Evolutionary conservation across 352 stramenopile genomes (phyloP), one percentile per base, ranked within the genome.

Genomic region (Phytophthora quininea): DNA sequence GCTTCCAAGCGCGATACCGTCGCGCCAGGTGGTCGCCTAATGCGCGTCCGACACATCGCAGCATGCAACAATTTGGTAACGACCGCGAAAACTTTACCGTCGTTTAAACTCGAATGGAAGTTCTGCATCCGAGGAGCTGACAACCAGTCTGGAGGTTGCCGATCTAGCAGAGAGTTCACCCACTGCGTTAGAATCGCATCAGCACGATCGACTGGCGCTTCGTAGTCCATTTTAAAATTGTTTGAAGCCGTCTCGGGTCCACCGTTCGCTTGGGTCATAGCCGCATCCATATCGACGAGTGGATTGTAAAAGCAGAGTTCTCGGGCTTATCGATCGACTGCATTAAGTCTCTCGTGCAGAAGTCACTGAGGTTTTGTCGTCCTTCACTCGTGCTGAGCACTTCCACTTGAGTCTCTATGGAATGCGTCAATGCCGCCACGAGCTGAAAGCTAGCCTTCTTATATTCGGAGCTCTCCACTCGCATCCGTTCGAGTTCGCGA

Each of bases 151-250:
- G 59, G 35, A 2, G 74, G 65, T 48, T 86, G 74, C 57, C 65
- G 64, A 12, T 78, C 74, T 29, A 91, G 43, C 12, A 93, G 55
- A 29, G 66, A 72, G 58, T 93, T 93, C 45, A 82, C 84, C 86
- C 86, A 93, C 62, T 93, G 84, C 33, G 86, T 85, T 9, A 93
- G 43, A 60, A 93, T 90, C 33, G 73, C 78, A 53, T 93, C 86
- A 0, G 86, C 84, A 14, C 86, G 83, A 61, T 91, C 84, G 12
- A 81, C 65, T 2, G 85, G 70, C 29, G 84, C 79, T 4, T 90
- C 80, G 46, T 81, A 86, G 0, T 71, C 62, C 31, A 70, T 33
- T 32, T 76, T 69, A 32, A 78, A 73, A 31, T 56, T 67, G 19
- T 46, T 53, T 50, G 11, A 59, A 24, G 40, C n/a, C 24, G 24